phyloP scores from a whole-genome alignment of 1,139 yeast species.

The Candida buenavistaensis region DNA sequence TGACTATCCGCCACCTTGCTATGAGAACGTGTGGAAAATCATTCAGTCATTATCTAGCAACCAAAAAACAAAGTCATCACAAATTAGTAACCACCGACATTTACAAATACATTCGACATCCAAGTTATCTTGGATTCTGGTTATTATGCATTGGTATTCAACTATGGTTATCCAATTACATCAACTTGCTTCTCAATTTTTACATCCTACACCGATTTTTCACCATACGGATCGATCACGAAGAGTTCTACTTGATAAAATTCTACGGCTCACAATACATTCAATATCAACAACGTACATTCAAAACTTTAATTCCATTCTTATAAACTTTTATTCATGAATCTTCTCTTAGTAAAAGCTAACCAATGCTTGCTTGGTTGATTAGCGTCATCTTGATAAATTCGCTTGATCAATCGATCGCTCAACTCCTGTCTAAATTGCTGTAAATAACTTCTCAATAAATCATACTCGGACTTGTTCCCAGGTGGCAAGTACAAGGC shows the following conservation, averaged over 20 bases:
- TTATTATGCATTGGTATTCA: constrained; percentile 38
- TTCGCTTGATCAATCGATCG: constrained; percentile 69
- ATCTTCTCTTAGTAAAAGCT: constrained; percentile 90
- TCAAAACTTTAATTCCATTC: constrained; percentile 31
- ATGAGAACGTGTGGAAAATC: constrained; percentile 38
- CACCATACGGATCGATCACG: constrained; percentile 32
- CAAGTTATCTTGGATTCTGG: constrained; percentile 46
- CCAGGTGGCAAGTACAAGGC: constrained; percentile 76
- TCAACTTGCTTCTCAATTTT: constrained; percentile 20
- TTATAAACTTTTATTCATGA: constrained; percentile 80
- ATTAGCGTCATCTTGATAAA: constrained; percentile 57
- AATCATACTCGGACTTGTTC: constrained; percentile 73
- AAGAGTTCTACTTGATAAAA: constrained; percentile 34
- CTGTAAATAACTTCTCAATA: constrained; percentile 75
- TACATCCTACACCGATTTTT: constrained; percentile 30
- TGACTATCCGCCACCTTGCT: constrained; percentile 28
- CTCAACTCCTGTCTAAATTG: constrained; percentile 97
- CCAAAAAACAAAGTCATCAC: constrained; percentile 9
- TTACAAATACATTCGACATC: constrained; percentile 34
- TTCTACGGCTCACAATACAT: constrained; percentile 31
- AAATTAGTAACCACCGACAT: constrained; percentile 34
- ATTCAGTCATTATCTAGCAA: constrained; percentile 34
- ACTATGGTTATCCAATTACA: constrained; percentile 25
- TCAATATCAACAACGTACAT: constrained; percentile 24
- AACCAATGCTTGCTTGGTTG: constrained; percentile 85